Base-by-base conservation (phyloP, 169 alveolate species). In the Plasmodium cynomolgi region DNA sequence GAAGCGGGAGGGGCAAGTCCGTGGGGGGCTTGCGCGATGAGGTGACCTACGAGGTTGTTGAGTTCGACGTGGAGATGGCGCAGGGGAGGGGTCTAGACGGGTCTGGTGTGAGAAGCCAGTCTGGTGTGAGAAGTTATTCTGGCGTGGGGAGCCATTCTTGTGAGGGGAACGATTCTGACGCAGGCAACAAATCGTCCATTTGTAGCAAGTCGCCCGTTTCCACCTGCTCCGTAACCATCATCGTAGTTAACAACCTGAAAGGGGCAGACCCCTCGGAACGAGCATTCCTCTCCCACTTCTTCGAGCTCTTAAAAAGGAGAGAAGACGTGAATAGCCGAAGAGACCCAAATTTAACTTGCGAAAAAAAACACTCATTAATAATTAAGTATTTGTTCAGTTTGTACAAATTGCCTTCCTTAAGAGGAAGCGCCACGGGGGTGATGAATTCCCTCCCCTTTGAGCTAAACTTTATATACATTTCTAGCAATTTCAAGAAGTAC, bases 371-470 rank as follows among this genome's bases (percentile, higher is more conserved):
- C 50, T 13, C 79, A 7, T 9, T 44, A 9, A 84, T 84, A 73
- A 74, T 84, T 47, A 84, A 73, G 39, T 84, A 84, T 62, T 74
- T 84, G 41, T n/a, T 17, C n/a, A 84, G 31, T 50, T 73, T 84
- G 58, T 15, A 26, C 33, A 84, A 84, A 29, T 17, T 31, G 34
- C 62, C 31, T 41, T 31, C 50, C 34, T 17, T 29, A 34, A 15
- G 83, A 33, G 84, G 44, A n/a, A 26, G 34, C 68, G 3, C 23
- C 29, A 6, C 54, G 56, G 62, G 11, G 41, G 17, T 44, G 20
- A 39, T 44, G 20, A 39, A 58, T 47, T 73, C 9, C 6, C 29
- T 84, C 39, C 54, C 93, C 8, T 84, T 84, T 47, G 93, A 84
- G 56, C 41, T 84, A 41, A 84, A 84, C 83, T 74, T 84, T 44